Evolutionary conservation across 768 basidiomycete species (phyloP).

Genomic region (Boletus vinaceobasis): DNA sequence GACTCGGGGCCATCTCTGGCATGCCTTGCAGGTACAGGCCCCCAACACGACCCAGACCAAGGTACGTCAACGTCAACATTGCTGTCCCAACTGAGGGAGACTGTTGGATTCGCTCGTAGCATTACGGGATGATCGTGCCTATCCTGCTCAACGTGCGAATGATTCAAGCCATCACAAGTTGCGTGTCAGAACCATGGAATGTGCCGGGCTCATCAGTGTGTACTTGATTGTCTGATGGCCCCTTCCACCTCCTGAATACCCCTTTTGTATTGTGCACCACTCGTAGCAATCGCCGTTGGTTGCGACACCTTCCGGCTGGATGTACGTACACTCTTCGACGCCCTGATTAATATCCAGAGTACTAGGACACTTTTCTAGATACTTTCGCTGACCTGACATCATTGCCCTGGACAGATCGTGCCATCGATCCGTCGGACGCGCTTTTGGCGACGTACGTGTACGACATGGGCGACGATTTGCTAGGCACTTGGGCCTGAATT

Average conservation of each 20-base stretch:
- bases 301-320: conserved; percentile 37
- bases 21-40: conserved; percentile 67
- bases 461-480: conserved; percentile 85
- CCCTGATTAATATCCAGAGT: conserved; percentile 80
- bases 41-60: conserved; percentile 62
- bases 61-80: conserved; percentile 34
- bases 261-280: not conserved
- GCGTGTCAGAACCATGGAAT: conserved; percentile 86
- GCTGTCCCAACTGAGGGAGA: too few species aligned
- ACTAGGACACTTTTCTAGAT: conserved; percentile 27
- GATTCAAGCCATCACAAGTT: conserved; percentile 64
- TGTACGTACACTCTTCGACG: conserved; percentile 64
- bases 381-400: not conserved
- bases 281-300: conserved; percentile 75
- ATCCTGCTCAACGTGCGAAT: conserved; percentile 73
- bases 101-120: conserved; percentile 35
- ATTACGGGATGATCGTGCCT: conserved; percentile 79
- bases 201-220: conserved; percentile 80
- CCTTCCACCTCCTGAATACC: not conserved
- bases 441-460: conserved; percentile 73
- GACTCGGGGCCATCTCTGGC: conserved; percentile 76
- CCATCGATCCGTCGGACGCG: conserved; percentile 67
- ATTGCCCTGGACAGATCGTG: conserved; percentile 45
- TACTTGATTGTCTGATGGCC: conserved; percentile 7
- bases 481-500: too few species aligned